Percentiles rank a stretch among this genome's conserved stretches.
Evolutionary conservation across 1,139 yeast species (phyloP).

Genomic region (Hyphopichia pseudoburtonii): DNA sequence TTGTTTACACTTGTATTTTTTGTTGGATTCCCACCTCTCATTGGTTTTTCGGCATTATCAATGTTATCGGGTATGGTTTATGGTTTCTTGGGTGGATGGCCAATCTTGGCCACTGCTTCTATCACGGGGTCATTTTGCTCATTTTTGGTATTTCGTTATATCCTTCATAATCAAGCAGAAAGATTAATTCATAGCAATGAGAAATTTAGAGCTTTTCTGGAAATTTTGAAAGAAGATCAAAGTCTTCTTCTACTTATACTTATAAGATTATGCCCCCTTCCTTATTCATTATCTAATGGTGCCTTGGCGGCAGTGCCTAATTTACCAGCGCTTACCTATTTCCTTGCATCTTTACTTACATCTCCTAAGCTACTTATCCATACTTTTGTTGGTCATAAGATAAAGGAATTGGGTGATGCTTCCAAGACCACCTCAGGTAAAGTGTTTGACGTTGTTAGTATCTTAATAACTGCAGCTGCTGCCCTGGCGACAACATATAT

Average conservation of each 20-base stretch:
- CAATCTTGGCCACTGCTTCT: constrained; percentile 67
- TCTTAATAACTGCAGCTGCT: constrained; percentile 56
- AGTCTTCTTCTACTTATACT: constrained; percentile 67
- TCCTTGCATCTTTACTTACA: constrained; percentile 69
- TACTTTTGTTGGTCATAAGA: constrained; percentile 75
- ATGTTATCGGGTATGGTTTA: constrained; percentile 78
- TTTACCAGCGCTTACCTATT: constrained; percentile 58
- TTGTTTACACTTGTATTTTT: constrained; percentile 47
- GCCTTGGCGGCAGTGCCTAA: constrained; percentile 87
- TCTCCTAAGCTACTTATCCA: constrained; percentile 81
- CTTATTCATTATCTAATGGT: constrained; percentile 89
- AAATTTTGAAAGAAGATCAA: constrained; percentile 62
- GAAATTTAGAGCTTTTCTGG: constrained; percentile 72
- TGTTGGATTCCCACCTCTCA: constrained; percentile 78
- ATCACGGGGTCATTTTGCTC: constrained; percentile 72
- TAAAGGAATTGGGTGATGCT: constrained; percentile 66
- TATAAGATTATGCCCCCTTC: constrained; percentile 85
- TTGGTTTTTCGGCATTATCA: constrained; percentile 76
- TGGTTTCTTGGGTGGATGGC: constrained; percentile 83
- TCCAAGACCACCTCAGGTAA: constrained; percentile 52
- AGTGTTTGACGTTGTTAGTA: constrained; percentile 62
- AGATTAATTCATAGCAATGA: constrained; percentile 51
- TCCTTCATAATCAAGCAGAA: constrained; percentile 57
- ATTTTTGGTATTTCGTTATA: constrained; percentile 64
- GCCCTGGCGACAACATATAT: constrained; percentile 67